These are phyloP conservation scores for Kuraishia borneana DNA, from an alignment of 805 yeast species.

Conservation along the genomic window DNA sequence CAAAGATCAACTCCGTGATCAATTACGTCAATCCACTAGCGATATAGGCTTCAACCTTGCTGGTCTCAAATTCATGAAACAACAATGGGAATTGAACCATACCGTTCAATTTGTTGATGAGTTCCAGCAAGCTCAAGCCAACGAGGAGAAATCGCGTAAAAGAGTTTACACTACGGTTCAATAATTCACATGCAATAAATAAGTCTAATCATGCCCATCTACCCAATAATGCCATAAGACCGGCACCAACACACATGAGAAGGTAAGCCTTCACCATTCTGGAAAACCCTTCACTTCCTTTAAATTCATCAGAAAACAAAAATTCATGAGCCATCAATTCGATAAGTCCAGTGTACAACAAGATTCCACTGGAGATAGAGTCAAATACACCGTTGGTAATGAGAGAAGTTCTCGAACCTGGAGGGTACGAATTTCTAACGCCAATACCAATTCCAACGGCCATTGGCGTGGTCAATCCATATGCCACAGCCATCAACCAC, in stretches of 20 bases:
- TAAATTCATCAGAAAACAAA: conserved; percentile 49
- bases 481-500: conserved; percentile 41
- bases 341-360: conserved; percentile 66
- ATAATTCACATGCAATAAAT: too few relatives aligned
- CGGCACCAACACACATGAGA: conserved; percentile 56
- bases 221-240: conserved; percentile 67
- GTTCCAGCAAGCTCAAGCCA: conserved; percentile 39
- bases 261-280: conserved; percentile 41
- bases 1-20: conserved; percentile 46
- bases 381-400: conserved; percentile 67
- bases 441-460: conserved; percentile 75
- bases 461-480: conserved; percentile 57
- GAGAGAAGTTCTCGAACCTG: conserved; percentile 45
- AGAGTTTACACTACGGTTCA: conserved; percentile 43
- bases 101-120: conserved; percentile 65
- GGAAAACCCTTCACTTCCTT: conserved; percentile 42
- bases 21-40: conserved; percentile 37
- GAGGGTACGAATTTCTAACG: conserved; percentile 49
- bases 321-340: conserved; percentile 77
- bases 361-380: conserved; percentile 66
- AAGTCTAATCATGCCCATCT: conserved; percentile 44
- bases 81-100: conserved; percentile 73
- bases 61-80: conserved; percentile 64
- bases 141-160: conserved; percentile 51
- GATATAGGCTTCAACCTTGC: conserved; percentile 78